A percentile compares a stretch with the other conserved stretches of the same genome.
Conservation (phyloP, 2,329 filamentous ascomycete genomes). For the Leptographium flavum region DNA sequence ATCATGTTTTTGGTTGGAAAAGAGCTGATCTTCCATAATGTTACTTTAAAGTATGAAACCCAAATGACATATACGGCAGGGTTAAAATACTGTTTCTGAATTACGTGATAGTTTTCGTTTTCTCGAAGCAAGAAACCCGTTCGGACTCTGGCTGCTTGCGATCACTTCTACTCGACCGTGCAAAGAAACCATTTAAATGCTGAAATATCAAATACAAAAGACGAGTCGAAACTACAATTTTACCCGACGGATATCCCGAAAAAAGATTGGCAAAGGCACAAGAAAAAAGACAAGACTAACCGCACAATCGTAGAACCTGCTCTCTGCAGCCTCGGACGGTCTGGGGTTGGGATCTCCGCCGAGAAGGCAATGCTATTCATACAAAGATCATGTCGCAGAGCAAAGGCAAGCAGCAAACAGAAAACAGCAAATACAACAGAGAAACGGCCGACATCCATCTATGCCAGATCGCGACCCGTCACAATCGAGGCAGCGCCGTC, state of each 20-base stretch:
- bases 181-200: background rate
- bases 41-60: too few relatives aligned
- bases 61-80: too few relatives aligned
- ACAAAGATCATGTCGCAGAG: background rate
- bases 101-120: too few relatives aligned
- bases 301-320: too few relatives aligned
- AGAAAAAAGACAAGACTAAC: background rate
- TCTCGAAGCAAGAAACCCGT: too few relatives aligned
- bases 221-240: background rate
- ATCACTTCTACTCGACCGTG: too few relatives aligned
- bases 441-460: too few relatives aligned
- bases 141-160: too few relatives aligned
- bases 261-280: background rate
- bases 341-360: background rate
- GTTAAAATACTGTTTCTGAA: too few relatives aligned
- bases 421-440: background rate
- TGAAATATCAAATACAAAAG: background rate
- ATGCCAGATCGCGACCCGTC: conserved; percentile 37
- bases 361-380: background rate
- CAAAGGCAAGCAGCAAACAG: background rate
- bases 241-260: background rate
- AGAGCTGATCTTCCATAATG: too few relatives aligned
- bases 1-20: too few relatives aligned
- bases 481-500: conserved; percentile 25
- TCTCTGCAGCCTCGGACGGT: too few relatives aligned